Evolutionary conservation across 208 protist species (phyloP).

Genomic region (Acanthamoeba rhysodes): DNA sequence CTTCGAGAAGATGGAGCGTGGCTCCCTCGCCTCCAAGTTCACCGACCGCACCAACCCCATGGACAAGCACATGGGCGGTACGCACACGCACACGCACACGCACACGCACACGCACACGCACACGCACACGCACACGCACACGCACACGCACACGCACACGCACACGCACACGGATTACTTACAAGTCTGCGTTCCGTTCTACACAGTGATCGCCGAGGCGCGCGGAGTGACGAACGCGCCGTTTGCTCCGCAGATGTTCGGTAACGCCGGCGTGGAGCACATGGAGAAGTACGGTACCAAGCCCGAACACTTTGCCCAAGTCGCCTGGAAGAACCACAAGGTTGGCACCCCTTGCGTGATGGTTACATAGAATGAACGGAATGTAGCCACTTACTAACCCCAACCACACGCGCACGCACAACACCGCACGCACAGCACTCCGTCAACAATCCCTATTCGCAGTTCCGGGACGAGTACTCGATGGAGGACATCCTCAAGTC

Average conservation of each 20-base stretch:
- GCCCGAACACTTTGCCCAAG: conserved; percentile 81
- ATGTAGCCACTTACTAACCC: too few relatives aligned
- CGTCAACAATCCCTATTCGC: conserved; percentile 83
- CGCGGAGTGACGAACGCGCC: conserved; percentile 64
- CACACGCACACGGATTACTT: too few relatives aligned
- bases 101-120: not conserved
- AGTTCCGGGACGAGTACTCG: conserved; percentile 84
- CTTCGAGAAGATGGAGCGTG: conserved; percentile 87
- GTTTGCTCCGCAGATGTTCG: conserved; percentile 80
- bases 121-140: too few relatives aligned
- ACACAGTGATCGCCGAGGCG: conserved; percentile 72
- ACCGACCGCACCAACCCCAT: conserved; percentile 84
- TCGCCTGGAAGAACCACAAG: conserved; percentile 86
- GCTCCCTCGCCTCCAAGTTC: conserved; percentile 79
- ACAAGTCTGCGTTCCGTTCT: not conserved
- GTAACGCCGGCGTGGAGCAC: conserved; percentile 81
- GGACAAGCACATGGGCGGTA: conserved; percentile 79
- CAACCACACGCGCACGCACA: not conserved
- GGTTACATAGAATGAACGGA: too few relatives aligned
- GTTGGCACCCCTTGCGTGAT: not conserved
- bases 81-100: too few relatives aligned
- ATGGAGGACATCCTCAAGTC: conserved; percentile 77
- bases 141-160: not conserved
- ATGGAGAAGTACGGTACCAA: conserved; percentile 84
- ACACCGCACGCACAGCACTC: conserved; percentile 51